Evolutionary conservation across 1,284 basidiomycete genomes (phyloP), one percentile per base, ranked within the genome.

Genomic region (Cryptococcus jaspeensis): DNA sequence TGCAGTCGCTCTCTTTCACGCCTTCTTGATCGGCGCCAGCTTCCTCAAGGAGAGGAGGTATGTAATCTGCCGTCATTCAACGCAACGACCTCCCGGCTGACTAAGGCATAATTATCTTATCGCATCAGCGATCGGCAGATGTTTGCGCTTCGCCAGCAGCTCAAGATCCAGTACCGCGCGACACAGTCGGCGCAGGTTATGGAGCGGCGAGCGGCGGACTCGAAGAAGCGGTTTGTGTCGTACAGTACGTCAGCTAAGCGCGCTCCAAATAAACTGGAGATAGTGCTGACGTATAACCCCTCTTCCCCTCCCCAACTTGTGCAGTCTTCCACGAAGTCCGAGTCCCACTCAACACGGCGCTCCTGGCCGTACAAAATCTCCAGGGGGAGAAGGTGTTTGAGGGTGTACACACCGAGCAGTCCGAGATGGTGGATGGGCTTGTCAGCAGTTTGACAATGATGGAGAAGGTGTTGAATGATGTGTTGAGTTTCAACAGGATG

Each of bases 341-440:
- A 63, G 92, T 95, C 45, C 92, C 92, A 18, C 80, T 95, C 60
- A 94, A 95, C 70, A 93, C 90, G 36, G 92, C 91, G 1, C 78
- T 92, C 13, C 80, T 94, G 36, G 91, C 91, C 0, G 86, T 92
- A 9, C 92, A 94, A 77, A 94, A 95, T 69, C 87, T 94, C 81
- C 86, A 88, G 59, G 89, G 88, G 0, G 84, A 78, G 56, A 63
- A 71, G 32, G 70, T 76, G 2, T 78, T 77, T 59, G 61, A 65
- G n/a, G 57, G 63, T 8, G 42, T 73, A 15, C 61, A 62, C 22
- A 57, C 62, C 18, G 74, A 77, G 50, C 70, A 76, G 53, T 52
- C 57, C 3, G 72, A 73, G 60, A 73, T 78, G 75, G 70, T 75
- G 0, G 66, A 76, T 58, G 74, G 75, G 37, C 80, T 94, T 22